A percentile compares a stretch with the other conserved stretches of the same genome.
Evolutionary conservation across 441 rosid species (phyloP).

Genomic region (Erodium texanum): DNA sequence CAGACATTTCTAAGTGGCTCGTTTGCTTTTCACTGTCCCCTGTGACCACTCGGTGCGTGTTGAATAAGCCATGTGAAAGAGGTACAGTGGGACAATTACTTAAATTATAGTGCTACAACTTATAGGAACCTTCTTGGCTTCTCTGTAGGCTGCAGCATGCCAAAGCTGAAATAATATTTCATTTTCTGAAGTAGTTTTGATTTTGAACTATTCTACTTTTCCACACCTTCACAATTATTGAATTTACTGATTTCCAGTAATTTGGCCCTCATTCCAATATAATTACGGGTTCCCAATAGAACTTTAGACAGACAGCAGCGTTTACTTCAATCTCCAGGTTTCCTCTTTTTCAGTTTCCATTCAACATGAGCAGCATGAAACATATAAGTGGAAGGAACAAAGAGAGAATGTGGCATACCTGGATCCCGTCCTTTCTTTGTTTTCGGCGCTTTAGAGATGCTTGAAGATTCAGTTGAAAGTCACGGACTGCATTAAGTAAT

Average conservation of each 20-base stretch:
- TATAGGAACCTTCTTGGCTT: not conserved
- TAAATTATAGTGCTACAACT: not conserved
- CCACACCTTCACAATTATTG: not conserved
- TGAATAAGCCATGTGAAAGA: too few relatives aligned
- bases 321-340: not conserved
- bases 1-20: not conserved
- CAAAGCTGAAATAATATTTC: not conserved
- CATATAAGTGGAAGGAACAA: too few relatives aligned
- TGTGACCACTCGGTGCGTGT: too few relatives aligned
- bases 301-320: not conserved
- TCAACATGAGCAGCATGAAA: not conserved
- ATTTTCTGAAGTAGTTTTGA: not conserved
- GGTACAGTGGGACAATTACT: too few relatives aligned
- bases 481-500: conserved; percentile 82
- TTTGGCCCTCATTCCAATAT: not conserved
- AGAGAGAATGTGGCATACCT: conserved; percentile 35
- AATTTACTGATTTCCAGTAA: not conserved
- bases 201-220: not conserved
- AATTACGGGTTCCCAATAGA: not conserved
- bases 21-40: too few relatives aligned
- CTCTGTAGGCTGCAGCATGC: not conserved
- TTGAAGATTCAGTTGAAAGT: conserved; percentile 74
- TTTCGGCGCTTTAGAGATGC: conserved; percentile 82
- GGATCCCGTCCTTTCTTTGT: conserved; percentile 90
- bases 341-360: not conserved